phyloP scores from a whole-genome alignment of 371 early-diverging fungal species.

The Syncephalastrum contaminatum region DNA sequence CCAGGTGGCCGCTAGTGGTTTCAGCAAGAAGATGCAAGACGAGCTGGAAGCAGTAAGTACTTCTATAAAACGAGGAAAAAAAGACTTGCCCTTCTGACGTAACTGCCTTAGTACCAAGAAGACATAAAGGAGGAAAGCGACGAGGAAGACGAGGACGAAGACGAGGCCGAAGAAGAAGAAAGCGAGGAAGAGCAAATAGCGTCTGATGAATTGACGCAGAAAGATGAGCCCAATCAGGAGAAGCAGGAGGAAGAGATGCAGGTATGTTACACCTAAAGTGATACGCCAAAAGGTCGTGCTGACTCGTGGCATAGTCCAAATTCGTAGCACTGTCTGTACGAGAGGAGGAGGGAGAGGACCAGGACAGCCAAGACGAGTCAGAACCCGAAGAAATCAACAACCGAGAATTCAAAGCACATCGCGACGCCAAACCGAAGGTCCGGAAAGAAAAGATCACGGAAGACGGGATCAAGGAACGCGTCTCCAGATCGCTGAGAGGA shows the following conservation, averaged over 20 bases:
- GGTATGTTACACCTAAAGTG: conserved; percentile 9
- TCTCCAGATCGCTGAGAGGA: conserved; percentile 46
- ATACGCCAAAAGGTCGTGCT: conserved; percentile 8
- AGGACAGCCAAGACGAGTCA: conserved; percentile 27
- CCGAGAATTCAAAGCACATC: conserved; percentile 56
- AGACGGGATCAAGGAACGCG: conserved; percentile 59
- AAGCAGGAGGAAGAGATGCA: conserved; percentile 33
- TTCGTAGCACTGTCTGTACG: conserved; percentile 4
- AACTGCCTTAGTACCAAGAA: conserved; percentile 42
- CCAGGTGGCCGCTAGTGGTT: conserved; percentile 94
- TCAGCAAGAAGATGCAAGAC: conserved; percentile 85
- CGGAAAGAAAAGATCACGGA: conserved; percentile 39
- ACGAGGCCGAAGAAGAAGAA: conserved; percentile 28
- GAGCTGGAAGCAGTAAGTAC: conserved; percentile 75
- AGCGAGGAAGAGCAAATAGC: conserved; percentile 29
- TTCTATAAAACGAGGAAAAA: background rate
- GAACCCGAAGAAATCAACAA: conserved; percentile 47
- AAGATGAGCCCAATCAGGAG: conserved; percentile 24
- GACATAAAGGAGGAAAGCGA: conserved; percentile 42
- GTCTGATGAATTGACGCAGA: conserved; percentile 11
- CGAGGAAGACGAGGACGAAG: conserved; percentile 36
- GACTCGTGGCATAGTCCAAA: background rate
- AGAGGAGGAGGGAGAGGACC: conserved; percentile 27
- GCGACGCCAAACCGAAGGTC: conserved; percentile 40
- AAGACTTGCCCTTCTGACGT: background rate